Evolutionary conservation across 208 protist genomes (phyloP).

Genomic region (Trypanosoma lewisi): DNA sequence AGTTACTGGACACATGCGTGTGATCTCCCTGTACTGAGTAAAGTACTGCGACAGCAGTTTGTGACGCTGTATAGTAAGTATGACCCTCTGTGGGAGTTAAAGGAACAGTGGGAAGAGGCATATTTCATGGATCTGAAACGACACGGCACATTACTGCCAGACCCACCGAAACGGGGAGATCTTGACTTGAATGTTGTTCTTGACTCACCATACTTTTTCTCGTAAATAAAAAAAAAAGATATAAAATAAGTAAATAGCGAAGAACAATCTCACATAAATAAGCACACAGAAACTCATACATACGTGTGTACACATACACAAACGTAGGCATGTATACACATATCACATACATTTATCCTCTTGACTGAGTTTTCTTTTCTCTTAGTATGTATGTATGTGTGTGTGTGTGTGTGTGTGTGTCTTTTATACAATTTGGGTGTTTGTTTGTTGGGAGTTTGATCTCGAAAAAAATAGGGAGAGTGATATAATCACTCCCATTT

Average conservation of each 20-base stretch:
- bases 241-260: neutral
- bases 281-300: neutral
- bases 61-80: conserved; percentile 93
- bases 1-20: conserved; percentile 98
- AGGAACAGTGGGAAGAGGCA: conserved; percentile 90
- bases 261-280: neutral
- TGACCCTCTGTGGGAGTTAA: conserved; percentile 90
- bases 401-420: neutral
- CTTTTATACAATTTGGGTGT: no score
- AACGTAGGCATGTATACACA: neutral
- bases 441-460: no score
- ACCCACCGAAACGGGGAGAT: conserved; percentile 84
- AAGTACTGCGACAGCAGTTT: conserved; percentile 95
- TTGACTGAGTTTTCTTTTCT: neutral
- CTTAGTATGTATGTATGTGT: neutral
- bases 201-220: conserved; percentile 92
- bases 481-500: neutral
- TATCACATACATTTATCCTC: neutral
- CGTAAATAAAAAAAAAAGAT: conserved; percentile 33
- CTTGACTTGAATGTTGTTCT: conserved; percentile 87
- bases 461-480: no score
- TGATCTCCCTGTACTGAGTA: conserved; percentile 90
- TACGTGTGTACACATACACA: neutral
- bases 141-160: conserved; percentile 78
- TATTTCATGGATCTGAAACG: conserved; percentile 86